Evolutionary conservation across 2,329 filamentous ascomycete species (phyloP).

Genomic region (Fusarium brachygibbosum): DNA sequence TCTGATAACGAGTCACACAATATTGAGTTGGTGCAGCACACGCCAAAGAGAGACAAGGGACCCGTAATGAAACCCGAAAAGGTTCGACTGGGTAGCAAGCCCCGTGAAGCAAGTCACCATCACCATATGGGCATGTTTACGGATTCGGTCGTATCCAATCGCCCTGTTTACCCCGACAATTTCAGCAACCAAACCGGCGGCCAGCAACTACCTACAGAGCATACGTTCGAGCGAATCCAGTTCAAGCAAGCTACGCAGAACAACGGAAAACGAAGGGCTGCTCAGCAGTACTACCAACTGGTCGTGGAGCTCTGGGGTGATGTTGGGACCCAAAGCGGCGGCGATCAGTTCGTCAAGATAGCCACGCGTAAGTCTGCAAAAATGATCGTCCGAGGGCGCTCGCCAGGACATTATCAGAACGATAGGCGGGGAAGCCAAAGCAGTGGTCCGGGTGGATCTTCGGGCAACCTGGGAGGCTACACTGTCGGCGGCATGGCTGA

Average conservation of each 20-base stretch:
- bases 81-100: constrained; percentile 76
- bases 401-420: constrained; percentile 83
- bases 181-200: constrained; percentile 51
- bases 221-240: constrained; percentile 88
- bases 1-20: constrained; percentile 80
- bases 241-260: constrained; percentile 96
- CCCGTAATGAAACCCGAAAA: constrained; percentile 81
- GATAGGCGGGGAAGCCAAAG: constrained; percentile 76
- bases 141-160: constrained; percentile 51
- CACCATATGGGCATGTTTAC: constrained; percentile 63
- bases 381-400: constrained; percentile 89
- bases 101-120: constrained; percentile 64
- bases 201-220: constrained; percentile 63
- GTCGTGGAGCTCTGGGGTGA: constrained; percentile 86
- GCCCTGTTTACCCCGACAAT: constrained; percentile 58
- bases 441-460: constrained; percentile 76
- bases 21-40: constrained; percentile 90
- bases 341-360: constrained; percentile 75
- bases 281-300: constrained; percentile 94
- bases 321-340: constrained; percentile 61
- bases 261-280: constrained; percentile 89
- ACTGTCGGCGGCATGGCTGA: constrained; percentile 48
- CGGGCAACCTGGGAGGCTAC: constrained; percentile 69
- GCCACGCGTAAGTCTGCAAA: constrained; percentile 80
- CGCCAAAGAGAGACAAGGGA: constrained; percentile 90